Evolutionary conservation across 495 filamentous ascomycete species (phyloP).

Genomic region (Neurospora sp.): DNA sequence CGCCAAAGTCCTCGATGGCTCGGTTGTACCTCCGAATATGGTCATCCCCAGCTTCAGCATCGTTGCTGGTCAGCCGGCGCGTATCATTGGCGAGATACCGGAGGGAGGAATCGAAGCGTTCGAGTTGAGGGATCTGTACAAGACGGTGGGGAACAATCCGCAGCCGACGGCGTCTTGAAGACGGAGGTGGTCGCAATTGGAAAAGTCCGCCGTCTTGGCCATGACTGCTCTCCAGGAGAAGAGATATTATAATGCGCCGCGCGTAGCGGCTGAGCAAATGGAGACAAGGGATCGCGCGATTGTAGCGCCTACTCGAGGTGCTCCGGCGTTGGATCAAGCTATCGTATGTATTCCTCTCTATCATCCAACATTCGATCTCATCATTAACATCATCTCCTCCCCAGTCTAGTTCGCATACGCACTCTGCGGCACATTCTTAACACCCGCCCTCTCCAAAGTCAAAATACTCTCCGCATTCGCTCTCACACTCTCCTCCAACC

Average conservation of each 20-base stretch:
- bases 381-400: not conserved
- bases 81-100: slow-evolving; percentile 75
- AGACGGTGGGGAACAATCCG: slow-evolving; percentile 41
- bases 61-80: slow-evolving; percentile 70
- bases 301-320: not conserved
- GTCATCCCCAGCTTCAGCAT: slow-evolving; percentile 83
- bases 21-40: slow-evolving; percentile 76
- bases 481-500: slow-evolving; percentile 24
- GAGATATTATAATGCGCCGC: not conserved
- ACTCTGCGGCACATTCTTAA: not conserved
- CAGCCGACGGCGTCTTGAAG: slow-evolving; percentile 28
- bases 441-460: slow-evolving; percentile 5
- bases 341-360: not conserved
- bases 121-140: slow-evolving; percentile 46
- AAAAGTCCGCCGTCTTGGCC: not conserved
- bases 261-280: not conserved
- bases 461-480: slow-evolving; percentile 17
- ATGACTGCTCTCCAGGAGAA: not conserved
- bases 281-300: not conserved
- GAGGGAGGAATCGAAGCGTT: slow-evolving; percentile 60
- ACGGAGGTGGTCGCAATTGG: not conserved
- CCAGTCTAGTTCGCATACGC: not conserved
- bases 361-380: fast-evolving
- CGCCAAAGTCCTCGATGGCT: slow-evolving; percentile 70
- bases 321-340: not conserved